Evolutionary conservation across 2,329 filamentous ascomycete genomes (phyloP), one percentile per base, ranked within the genome.

Genomic region (Cladobotryum mycophilum): DNA sequence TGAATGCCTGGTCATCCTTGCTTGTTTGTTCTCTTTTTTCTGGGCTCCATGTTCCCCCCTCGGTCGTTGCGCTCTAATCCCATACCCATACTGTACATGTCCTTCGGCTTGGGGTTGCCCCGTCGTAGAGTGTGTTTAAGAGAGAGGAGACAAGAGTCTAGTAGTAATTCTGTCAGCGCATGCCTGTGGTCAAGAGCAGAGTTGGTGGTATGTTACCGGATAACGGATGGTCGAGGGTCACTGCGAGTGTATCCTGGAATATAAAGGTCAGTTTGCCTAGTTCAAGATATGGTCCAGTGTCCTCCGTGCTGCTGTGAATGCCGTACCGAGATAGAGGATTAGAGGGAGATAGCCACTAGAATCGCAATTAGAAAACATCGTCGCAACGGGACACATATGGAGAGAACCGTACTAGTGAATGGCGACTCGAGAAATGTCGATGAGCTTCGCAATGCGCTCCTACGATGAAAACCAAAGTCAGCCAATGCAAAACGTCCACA

Each of bases 391-490:
- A 38, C 4, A 15, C n/a, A 42, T 17, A 22, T 3, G 14, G 38
- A 12, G 1, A 17, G 8, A 47, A 25, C 67, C 86, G 59, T 82
- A 95, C 89, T 97, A 99, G 76, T 99, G 93, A 66, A 99, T 87
- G 53, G 88, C 90, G 64, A 96, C 85, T 65, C 91, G 84, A 56
- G 90, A 93, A 69, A 96, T 76, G 72, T 97, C 93, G 70, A 99
- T 93, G 75, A 97, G 81, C 79, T 91, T 92, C 66, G 88, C 85
- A 73, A 99, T 96, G 79, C 93, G 90, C 85, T 99, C 93, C 92
- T 96, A 63, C 59, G 47, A 22, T 46, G 43, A 15, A 20, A 8
- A 33, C 34, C 30, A 44, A 25, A 25, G 41, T 44, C 30, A 34
- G 30, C 15, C 15, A 15, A 37, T 44, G 41, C 15, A 11, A 11